Evolutionary conservation across 2,329 filamentous ascomycete genomes (phyloP), one percentile per base, ranked within the genome.

Genomic region (Colletotrichum nymphaeae): DNA sequence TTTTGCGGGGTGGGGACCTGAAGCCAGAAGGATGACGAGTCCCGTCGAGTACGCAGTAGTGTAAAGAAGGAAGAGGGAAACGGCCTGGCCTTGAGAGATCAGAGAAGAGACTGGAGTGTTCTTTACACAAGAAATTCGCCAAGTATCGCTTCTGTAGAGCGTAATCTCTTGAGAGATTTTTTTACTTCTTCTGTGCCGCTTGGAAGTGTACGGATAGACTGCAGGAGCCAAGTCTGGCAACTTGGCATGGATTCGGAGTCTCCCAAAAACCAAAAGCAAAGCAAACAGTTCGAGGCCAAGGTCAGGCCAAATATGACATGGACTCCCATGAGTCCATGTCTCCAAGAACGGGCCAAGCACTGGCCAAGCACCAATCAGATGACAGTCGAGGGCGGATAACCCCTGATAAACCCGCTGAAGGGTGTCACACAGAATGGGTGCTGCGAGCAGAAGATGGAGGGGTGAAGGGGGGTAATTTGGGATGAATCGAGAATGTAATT

Each of bases 361-460:
- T 37, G 60, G 35, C 67, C 58, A 73, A 73, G 68, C 62, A 28
- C 72, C 72, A 72, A 74, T 73, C 69, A 74, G 52, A 63, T 28
- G 63, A 60, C 63, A 28, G 37, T 11, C 11, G 30, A 67, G 11
- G 63, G 63, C 58, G 52, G 57, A 67, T 64, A 58, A 63, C 72
- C 63, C 69, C 63, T 74, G 63, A 52, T 53, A 30, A 22, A 56
- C 42, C 37, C 46, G 66, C 42, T 55, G 62, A 55, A 64, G 62
- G 62, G 30, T 64, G 60, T 59, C n/a, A n/a, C 46, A 49, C 37
- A 55, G n/a, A 64, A 69, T 55, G 28, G n/a, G 58, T 22, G 58
- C 28, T 22, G 49, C 14, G 24, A 35, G 32, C 14, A 28, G 57
- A 30, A 53, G 66, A 60, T 37, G 55, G 53, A 49, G 55, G 59